phyloP scores from a whole-genome alignment of 2,329 filamentous ascomycete genomes.

The Pseudocercospora vitis region DNA sequence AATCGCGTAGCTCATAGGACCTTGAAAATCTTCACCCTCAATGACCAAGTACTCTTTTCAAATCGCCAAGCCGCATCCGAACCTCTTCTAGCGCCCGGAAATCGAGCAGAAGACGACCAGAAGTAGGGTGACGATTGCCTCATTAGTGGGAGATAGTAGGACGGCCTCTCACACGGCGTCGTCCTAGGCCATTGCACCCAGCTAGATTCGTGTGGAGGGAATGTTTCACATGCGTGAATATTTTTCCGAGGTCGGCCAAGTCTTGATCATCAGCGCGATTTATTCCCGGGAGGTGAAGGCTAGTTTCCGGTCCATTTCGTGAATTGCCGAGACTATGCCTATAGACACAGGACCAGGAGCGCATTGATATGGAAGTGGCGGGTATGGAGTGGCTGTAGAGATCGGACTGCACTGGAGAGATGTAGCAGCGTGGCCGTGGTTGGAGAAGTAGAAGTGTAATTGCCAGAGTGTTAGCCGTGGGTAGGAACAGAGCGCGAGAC shows the following conservation, averaged over 20 bases:
- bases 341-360: not conserved
- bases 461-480: not conserved
- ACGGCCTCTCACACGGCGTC: not conserved
- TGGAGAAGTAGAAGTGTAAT: not conserved
- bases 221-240: not conserved
- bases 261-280: too few relatives aligned
- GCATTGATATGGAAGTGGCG: not conserved
- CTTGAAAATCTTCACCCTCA: not conserved
- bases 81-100: not conserved
- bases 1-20: slow-evolving; percentile 5
- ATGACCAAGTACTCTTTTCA: not conserved
- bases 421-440: not conserved
- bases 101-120: not conserved
- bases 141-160: not conserved
- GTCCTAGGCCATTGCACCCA: not conserved
- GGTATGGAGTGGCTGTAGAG: too few relatives aligned
- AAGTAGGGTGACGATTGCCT: not conserved
- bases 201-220: not conserved
- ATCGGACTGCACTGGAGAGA: not conserved
- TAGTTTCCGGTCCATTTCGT: not conserved
- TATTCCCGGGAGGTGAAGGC: slow-evolving; percentile 1
- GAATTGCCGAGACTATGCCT: not conserved
- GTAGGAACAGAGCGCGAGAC: not conserved
- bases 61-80: not conserved
- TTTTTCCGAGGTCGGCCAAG: not conserved